phyloP scores from a whole-genome alignment of 306 rosid species.

The Chamaecrista fasciculata region DNA sequence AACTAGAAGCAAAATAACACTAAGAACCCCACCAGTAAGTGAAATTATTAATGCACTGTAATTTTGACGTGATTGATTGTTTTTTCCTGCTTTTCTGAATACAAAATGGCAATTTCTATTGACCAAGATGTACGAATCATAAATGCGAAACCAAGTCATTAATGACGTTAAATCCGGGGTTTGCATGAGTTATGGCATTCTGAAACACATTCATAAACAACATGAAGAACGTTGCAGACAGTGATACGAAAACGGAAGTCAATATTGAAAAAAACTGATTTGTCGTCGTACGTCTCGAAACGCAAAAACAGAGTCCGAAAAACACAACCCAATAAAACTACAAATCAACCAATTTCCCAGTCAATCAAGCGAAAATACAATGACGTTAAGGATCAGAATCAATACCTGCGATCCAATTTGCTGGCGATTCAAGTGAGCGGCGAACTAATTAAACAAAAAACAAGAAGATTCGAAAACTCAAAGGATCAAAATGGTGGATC shows the following conservation, averaged over 20 bases:
- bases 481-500: background rate
- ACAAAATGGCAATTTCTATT: background rate
- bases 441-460: no score
- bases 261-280: background rate
- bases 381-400: background rate
- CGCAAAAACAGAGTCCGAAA: background rate
- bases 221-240: background rate
- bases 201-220: background rate
- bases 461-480: background rate
- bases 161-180: background rate
- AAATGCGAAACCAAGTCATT: background rate
- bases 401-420: conserved; percentile 24
- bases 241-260: background rate
- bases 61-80: background rate
- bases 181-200: background rate
- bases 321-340: background rate
- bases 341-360: background rate
- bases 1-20: background rate
- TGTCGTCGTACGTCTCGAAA: background rate
- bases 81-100: background rate
- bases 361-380: background rate
- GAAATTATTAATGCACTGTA: background rate
- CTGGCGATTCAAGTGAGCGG: background rate
- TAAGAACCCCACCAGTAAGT: background rate
- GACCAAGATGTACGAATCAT: background rate